Evolutionary conservation across 345 rosid genomes (phyloP), one percentile per base, ranked within the genome.

Genomic region (Angophora floribunda): DNA sequence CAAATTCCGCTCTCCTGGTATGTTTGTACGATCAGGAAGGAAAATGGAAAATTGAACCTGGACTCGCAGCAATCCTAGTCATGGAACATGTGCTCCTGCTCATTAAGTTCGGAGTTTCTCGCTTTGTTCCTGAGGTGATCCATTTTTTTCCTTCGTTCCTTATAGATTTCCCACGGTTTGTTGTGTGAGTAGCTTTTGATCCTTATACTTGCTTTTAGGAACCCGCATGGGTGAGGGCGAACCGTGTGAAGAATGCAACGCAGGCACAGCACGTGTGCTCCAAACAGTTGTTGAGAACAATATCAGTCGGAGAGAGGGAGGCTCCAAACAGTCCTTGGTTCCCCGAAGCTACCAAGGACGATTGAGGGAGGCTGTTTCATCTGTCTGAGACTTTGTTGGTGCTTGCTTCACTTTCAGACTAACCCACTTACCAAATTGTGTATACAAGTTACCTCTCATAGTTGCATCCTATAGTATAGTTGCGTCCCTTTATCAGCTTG

Each of bases 211-310:
- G 36, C 51, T 28, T 36, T 28, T 91, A 96, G 98, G 99, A 97
- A 91, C 99, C 99, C 36, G 99, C 98, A 85, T 97, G 99, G 98
- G 98, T 96, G 63, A 94, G 94, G 93, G 97, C 99, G 7, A 95
- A 91, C 57, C 91, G 97, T 52, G 93, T 92, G 90, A 94, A 92
- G 90, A 94, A 96, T 86, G 95, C 91, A 41, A 92, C 97, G 17
- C 96, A 96, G 89, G 99, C 95, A 19, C 98, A 96, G 85, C 92
- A 95, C 82, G 88, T 94, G 89, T 96, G 94, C 91, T 94, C 97
- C 86, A 97, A 91, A 90, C 97, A 91, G 93, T 95, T 97, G 84
- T 87, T 95, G 91, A 94, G 94, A 88, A 94, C 91, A 93, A 90
- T 97, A 63, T 93, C 96, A 22, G 92, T 90, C n/a, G 87, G 92